Evolutionary conservation across 2,329 filamentous ascomycete species (phyloP).

Genomic region (Endocalyx cinctus): DNA sequence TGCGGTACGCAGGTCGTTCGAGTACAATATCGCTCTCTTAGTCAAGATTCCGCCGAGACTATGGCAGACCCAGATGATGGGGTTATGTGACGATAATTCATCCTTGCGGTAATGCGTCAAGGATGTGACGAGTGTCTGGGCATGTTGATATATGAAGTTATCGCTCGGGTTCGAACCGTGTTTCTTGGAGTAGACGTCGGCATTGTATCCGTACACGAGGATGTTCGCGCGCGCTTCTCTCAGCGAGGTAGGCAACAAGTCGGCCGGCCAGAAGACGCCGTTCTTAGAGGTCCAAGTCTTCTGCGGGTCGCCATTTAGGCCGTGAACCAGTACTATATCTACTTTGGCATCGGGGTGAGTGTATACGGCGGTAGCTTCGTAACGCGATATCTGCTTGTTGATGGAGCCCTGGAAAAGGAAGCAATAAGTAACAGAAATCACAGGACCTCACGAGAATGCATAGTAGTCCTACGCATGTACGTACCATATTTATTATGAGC

Average conservation of each 20-base stretch:
- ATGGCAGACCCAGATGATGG: slow-evolving; percentile 74
- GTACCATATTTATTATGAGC: not conserved
- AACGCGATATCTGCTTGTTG: slow-evolving; percentile 47
- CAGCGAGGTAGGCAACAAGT: slow-evolving; percentile 60
- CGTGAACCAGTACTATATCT: slow-evolving; percentile 68
- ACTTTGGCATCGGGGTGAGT: slow-evolving; percentile 54
- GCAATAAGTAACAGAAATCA: slow-evolving; percentile 11
- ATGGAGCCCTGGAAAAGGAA: slow-evolving; percentile 37
- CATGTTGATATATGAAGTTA: slow-evolving; percentile 66
- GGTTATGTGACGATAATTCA: slow-evolving; percentile 52
- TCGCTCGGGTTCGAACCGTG: slow-evolving; percentile 54
- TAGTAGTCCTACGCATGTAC: slow-evolving; percentile 2
- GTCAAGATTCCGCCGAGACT: slow-evolving; percentile 69
- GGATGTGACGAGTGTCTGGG: slow-evolving; percentile 61
- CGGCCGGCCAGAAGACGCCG: slow-evolving; percentile 63
- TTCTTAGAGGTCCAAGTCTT: slow-evolving; percentile 57
- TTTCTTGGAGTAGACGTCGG: slow-evolving; percentile 51
- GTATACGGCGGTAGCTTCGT: slow-evolving; percentile 56
- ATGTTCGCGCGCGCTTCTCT: slow-evolving; percentile 56
- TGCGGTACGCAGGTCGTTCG: slow-evolving; percentile 54
- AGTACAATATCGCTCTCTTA: slow-evolving; percentile 66
- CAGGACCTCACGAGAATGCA: slow-evolving; percentile 8
- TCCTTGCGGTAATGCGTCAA: slow-evolving; percentile 60
- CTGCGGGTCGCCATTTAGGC: slow-evolving; percentile 61
- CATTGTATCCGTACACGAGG: slow-evolving; percentile 71